Percentiles rank a stretch among this genome's conserved stretches.
Evolutionary conservation across 2,329 filamentous ascomycete species (phyloP).

Genomic region (Colletotrichum lentis): DNA sequence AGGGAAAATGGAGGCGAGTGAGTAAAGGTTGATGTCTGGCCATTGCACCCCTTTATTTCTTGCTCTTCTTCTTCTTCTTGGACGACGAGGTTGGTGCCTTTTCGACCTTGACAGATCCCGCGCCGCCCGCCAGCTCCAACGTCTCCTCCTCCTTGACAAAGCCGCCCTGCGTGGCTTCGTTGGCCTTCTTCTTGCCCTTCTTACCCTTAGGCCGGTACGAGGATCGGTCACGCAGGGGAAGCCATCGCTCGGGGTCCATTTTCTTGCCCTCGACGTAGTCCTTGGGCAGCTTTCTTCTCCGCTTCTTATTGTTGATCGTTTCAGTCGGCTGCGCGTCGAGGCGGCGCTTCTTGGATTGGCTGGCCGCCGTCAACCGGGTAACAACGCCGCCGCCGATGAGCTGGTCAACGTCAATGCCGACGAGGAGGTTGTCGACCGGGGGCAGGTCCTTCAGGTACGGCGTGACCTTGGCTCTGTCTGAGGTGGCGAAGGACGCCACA

Average conservation of each 20-base stretch:
- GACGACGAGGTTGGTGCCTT: constrained; percentile 56
- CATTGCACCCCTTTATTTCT: constrained; percentile 53
- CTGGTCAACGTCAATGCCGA: constrained; percentile 65
- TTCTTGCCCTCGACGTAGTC: constrained; percentile 79
- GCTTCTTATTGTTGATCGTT: constrained; percentile 54
- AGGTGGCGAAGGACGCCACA: constrained; percentile 80
- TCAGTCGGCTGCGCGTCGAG: constrained; percentile 42
- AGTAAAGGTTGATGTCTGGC: not conserved
- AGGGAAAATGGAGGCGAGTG: not conserved
- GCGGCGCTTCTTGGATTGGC: constrained; percentile 58
- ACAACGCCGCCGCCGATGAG: constrained; percentile 75
- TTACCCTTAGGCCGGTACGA: constrained; percentile 90
- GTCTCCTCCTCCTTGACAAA: constrained; percentile 77
- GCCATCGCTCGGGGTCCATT: constrained; percentile 90
- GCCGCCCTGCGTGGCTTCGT: constrained; percentile 85
- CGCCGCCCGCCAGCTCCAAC: constrained; percentile 69
- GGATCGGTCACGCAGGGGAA: constrained; percentile 87
- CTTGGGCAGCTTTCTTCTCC: constrained; percentile 72
- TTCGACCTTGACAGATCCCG: constrained; percentile 70
- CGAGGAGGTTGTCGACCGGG: constrained; percentile 67
- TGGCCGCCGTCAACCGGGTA: constrained; percentile 52
- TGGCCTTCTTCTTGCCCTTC: constrained; percentile 86
- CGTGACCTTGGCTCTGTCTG: constrained; percentile 64
- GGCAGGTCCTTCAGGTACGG: constrained; percentile 66
- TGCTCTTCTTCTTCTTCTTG: constrained; percentile 63